Conservation (phyloP, 345 rosid species). For the Dovyalis caffra region DNA sequence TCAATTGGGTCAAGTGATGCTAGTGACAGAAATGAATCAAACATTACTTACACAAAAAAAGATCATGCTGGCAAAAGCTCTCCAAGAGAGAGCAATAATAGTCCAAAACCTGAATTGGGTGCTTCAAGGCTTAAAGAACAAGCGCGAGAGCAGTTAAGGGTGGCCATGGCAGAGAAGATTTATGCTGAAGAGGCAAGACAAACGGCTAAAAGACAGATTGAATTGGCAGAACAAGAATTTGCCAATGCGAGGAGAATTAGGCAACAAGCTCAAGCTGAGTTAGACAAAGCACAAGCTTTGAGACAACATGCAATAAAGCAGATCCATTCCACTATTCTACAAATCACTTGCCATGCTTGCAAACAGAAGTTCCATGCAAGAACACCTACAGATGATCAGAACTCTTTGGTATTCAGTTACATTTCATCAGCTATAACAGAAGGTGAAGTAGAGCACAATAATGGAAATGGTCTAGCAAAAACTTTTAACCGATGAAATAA, state of each 20-base stretch:
- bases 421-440: constrained; percentile 47
- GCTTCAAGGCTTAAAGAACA: constrained; percentile 35
- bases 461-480: constrained; percentile 7
- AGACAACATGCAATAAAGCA: constrained; percentile 65
- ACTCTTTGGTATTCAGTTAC: constrained; percentile 51
- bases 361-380: constrained; percentile 54
- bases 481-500: constrained; percentile 5
- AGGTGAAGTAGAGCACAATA: constrained; percentile 34
- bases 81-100: constrained; percentile 16
- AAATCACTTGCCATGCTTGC: constrained; percentile 80
- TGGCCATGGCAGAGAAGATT: constrained; percentile 61
- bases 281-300: constrained; percentile 60
- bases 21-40: constrained; percentile 29
- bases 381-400: constrained; percentile 37
- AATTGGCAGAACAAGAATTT: constrained; percentile 76
- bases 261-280: constrained; percentile 75
- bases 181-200: constrained; percentile 63
- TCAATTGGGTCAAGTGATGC: constrained; percentile 55
- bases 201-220: constrained; percentile 64
- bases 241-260: constrained; percentile 74
- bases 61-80: constrained; percentile 12
- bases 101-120: constrained; percentile 22
- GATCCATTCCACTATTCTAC: constrained; percentile 55
- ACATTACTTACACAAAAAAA: constrained; percentile 7
- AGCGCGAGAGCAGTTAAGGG: constrained; percentile 41